Base-by-base conservation (phyloP, 306 rosid species). In the Trifolium fragiferum region DNA sequence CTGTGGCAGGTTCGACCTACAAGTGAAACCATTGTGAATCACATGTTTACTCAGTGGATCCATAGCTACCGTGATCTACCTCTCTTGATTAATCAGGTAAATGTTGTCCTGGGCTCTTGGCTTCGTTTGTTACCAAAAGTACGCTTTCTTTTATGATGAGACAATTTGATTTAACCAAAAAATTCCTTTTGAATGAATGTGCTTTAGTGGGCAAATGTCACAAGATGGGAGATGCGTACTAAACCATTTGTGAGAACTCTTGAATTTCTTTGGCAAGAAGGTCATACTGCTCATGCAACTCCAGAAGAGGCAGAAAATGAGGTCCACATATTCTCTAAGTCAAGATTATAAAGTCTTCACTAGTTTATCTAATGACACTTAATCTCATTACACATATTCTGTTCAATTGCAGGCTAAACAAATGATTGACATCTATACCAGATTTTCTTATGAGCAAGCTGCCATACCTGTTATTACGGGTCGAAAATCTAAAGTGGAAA, bases 201-300 rank as follows among this genome's bases (percentile, higher is more conserved):
- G 68, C 53, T 50, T 72, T 79, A 94, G 98, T 94, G 98, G 97
- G 97, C 90, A 35, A 91, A 94, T 73, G 98, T 94, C 73, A 94
- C 97, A 14, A 94, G 98, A 82, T 94, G 98, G 98, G 98, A 94
- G 90, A 90, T 88, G 93, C 96, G 97, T 74, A 94, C 97, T 2
- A 94, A 94, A 75, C 98, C 98, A 46, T 94, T 94, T 81, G 85
- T 91, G 23, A 88, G 98, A 86, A 93, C 97, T 54, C 97, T 93
- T 73, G 98, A 93, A 54, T 93, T 93, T 88, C 98, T 91, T 20
- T 91, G 97, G 97, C 98, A 94, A 84, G 97, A 94, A 84, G 98
- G 98, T 12, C 98, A 94, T 80, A 94, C 98, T 30, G 98, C 98
- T 77, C 98, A 94, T 77, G 90, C 92, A 59, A 89, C 88, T 75